Percentiles rank a stretch among this genome's conserved stretches.
Evolutionary conservation across 495 filamentous ascomycete species (phyloP).

Genomic region (Tuber calosporum): DNA sequence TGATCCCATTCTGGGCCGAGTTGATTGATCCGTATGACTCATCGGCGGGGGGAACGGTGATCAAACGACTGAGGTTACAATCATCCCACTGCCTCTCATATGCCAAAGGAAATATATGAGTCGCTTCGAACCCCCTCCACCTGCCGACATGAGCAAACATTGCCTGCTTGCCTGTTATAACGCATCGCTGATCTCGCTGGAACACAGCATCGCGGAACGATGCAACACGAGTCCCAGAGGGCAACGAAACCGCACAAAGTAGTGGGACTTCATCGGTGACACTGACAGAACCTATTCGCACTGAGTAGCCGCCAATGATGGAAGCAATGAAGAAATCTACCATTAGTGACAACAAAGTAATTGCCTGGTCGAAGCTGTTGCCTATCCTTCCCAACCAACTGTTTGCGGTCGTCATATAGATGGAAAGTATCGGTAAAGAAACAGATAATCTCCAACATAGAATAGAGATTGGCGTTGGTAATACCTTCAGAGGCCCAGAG

Average conservation of each 20-base stretch:
- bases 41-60: slow-evolving; percentile 35
- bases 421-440: slow-evolving; percentile 23
- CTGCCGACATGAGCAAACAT: slow-evolving; percentile 18
- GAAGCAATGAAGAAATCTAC: neutral
- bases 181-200: slow-evolving; percentile 41
- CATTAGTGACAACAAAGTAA: slow-evolving; percentile 38
- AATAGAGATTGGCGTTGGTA: slow-evolving; percentile 44
- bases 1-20: slow-evolving; percentile 43
- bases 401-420: slow-evolving; percentile 36
- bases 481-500: slow-evolving; percentile 42
- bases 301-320: slow-evolving; percentile 8
- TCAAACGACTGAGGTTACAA: slow-evolving; percentile 40
- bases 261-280: slow-evolving; percentile 41
- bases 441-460: slow-evolving; percentile 42
- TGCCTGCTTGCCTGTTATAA: slow-evolving; percentile 39
- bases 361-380: slow-evolving; percentile 40
- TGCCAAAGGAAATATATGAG: slow-evolving; percentile 45
- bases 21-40: slow-evolving; percentile 34
- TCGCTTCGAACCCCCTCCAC: slow-evolving; percentile 42
- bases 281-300: slow-evolving; percentile 30
- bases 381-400: slow-evolving; percentile 34
- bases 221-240: slow-evolving; percentile 34
- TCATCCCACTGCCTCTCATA: slow-evolving; percentile 41
- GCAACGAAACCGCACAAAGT: slow-evolving; percentile 34
- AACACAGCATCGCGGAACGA: slow-evolving; percentile 38